Evolutionary conservation across 768 basidiomycete genomes (phyloP).

Genomic region (Termitomyces sp.): DNA sequence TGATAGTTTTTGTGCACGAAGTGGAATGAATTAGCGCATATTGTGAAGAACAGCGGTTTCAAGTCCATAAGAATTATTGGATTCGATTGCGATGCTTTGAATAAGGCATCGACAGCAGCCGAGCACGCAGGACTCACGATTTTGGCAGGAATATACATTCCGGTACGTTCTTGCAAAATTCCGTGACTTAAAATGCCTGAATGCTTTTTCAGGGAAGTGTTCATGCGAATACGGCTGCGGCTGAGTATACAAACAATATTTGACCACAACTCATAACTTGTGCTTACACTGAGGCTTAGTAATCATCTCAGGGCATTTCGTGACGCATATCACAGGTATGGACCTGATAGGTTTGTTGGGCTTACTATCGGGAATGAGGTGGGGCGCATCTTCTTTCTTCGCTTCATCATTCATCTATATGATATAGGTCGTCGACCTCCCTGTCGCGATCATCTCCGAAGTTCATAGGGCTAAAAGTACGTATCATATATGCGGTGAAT

Average conservation of each 20-base stretch:
- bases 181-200: neutral
- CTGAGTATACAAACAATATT: neutral
- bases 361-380: slow-evolving; percentile 33
- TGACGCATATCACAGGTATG: slow-evolving; percentile 23
- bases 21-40: slow-evolving; percentile 28
- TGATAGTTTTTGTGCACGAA: slow-evolving; percentile 4
- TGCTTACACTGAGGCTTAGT: slow-evolving; percentile 13
- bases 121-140: slow-evolving; percentile 22
- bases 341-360: slow-evolving; percentile 24
- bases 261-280: neutral
- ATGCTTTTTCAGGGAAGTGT: neutral
- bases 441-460: slow-evolving; percentile 26
- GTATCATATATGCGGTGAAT: neutral
- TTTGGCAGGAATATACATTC: slow-evolving; percentile 28
- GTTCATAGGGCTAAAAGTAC: slow-evolving; percentile 28
- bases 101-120: slow-evolving; percentile 28
- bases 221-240: neutral
- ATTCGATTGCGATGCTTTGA: slow-evolving; percentile 31
- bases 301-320: slow-evolving; percentile 28
- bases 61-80: slow-evolving; percentile 27
- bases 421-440: slow-evolving; percentile 19
- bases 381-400: neutral
- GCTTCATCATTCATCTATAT: neutral
- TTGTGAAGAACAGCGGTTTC: slow-evolving; percentile 25
- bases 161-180: slow-evolving; percentile 15